These are phyloP conservation scores for Fusarium foetens DNA, from an alignment of 2,329 filamentous ascomycete genomes.

Conservation along the genomic window DNA sequence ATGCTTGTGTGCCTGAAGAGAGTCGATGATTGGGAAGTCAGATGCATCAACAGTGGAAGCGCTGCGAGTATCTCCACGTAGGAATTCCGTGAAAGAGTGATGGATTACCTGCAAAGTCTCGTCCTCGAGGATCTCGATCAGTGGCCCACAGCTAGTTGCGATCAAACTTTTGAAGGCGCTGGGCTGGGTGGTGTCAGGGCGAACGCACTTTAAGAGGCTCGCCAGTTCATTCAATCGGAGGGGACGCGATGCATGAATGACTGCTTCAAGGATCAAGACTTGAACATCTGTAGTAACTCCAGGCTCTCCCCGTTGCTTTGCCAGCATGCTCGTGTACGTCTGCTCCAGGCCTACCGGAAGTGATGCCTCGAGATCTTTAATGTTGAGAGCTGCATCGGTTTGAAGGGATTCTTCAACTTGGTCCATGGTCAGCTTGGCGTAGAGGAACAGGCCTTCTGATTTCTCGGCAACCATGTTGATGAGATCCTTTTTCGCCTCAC, in stretches of 20 bases:
- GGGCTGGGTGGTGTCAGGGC: conserved; percentile 24
- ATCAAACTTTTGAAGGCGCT: conserved; percentile 49
- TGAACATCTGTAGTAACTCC: conserved; percentile 48
- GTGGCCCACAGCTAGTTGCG: conserved; percentile 51
- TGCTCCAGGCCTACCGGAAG: conserved; percentile 37
- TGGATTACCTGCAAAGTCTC: conserved; percentile 58
- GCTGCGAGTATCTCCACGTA: conserved; percentile 45
- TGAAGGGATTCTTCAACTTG: conserved; percentile 22
- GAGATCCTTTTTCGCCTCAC: conserved; percentile 13
- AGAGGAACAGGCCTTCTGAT: conserved; percentile 37
- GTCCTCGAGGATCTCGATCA: conserved; percentile 57
- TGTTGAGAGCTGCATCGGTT: not conserved
- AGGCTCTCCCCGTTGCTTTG: conserved; percentile 48
- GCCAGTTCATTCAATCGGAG: conserved; percentile 53
- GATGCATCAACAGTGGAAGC: not conserved
- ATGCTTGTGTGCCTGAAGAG: conserved; percentile 29
- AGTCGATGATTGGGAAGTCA: conserved; percentile 32
- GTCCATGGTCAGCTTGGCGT: conserved; percentile 41
- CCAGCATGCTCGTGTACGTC: conserved; percentile 50
- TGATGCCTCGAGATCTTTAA: conserved; percentile 14
- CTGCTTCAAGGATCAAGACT: conserved; percentile 49
- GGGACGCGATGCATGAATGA: conserved; percentile 54
- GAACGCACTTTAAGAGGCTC: conserved; percentile 39
- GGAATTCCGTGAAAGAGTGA: conserved; percentile 60
- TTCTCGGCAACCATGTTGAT: conserved; percentile 29